Evolutionary conservation across 2,329 filamentous ascomycete species (phyloP).

Genomic region (Fonsecaea nubica): DNA sequence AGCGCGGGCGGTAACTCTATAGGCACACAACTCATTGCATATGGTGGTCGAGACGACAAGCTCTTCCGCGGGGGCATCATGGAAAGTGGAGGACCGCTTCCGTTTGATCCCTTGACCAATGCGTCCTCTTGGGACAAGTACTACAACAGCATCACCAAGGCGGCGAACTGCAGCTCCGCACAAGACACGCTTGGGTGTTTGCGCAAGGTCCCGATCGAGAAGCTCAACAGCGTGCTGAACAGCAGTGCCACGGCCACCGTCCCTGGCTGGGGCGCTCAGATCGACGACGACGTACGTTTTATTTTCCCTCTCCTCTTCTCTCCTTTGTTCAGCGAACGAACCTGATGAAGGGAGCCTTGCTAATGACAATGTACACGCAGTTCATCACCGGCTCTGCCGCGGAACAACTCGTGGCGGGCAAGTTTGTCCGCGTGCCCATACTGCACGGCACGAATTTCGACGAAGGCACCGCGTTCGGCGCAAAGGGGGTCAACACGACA

Average conservation of each 20-base stretch:
- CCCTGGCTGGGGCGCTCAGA: conserved; percentile 20
- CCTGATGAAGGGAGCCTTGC: background rate
- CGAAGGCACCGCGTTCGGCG: conserved; percentile 66
- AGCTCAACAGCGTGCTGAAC: conserved; percentile 63
- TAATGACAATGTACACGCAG: background rate
- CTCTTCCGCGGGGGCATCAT: conserved; percentile 62
- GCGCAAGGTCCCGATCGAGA: conserved; percentile 64
- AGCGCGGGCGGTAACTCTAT: conserved; percentile 44
- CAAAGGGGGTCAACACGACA: conserved; percentile 60
- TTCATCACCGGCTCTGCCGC: conserved; percentile 54
- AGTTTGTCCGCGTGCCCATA: conserved; percentile 69
- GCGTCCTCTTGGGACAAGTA: conserved; percentile 28
- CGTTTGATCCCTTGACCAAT: conserved; percentile 3
- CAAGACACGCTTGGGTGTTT: conserved; percentile 70
- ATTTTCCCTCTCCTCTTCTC: background rate
- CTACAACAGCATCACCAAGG: conserved; percentile 67
- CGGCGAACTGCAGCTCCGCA: conserved; percentile 64
- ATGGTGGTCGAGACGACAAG: conserved; percentile 60
- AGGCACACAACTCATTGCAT: conserved; percentile 59
- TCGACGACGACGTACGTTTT: conserved; percentile 60
- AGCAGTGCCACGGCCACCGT: conserved; percentile 27
- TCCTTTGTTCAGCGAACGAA: background rate
- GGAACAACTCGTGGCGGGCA: conserved; percentile 61
- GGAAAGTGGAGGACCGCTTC: conserved; percentile 54
- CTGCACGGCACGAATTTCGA: conserved; percentile 70